These are phyloP conservation scores for Candida multigemmis DNA, from an alignment of 805 yeast species.

Conservation along the genomic window DNA sequence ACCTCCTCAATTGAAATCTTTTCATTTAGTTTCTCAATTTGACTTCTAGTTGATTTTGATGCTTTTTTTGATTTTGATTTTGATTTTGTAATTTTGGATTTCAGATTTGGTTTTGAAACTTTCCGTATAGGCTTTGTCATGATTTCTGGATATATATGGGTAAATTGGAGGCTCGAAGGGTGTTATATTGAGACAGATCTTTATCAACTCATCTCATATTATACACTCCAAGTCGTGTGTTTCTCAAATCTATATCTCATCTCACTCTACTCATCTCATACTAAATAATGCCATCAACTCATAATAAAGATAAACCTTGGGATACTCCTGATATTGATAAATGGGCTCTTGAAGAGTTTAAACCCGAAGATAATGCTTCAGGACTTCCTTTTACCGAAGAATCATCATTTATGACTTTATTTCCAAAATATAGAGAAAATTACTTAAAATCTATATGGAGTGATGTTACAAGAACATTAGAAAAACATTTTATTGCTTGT, in stretches of 20 bases:
- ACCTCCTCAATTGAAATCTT: no score
- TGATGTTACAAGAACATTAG: slow-evolving; percentile 78
- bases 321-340: slow-evolving; percentile 92
- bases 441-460: slow-evolving; percentile 88
- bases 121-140: slow-evolving; percentile 2
- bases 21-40: slow-evolving; percentile 26
- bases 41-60: slow-evolving; percentile 21
- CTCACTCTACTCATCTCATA: neutral
- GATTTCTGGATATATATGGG: neutral
- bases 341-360: slow-evolving; percentile 85
- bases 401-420: slow-evolving; percentile 86
- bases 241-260: neutral
- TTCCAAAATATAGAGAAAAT: slow-evolving; percentile 93
- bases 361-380: slow-evolving; percentile 77
- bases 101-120: neutral
- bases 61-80: slow-evolving; percentile 1
- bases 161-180: neutral
- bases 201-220: no score
- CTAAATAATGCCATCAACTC: slow-evolving; percentile 72
- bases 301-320: slow-evolving; percentile 96
- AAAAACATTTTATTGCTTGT: slow-evolving; percentile 69
- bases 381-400: slow-evolving; percentile 93
- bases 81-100: slow-evolving; percentile 1
- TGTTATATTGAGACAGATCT: no score
- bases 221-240: no score